Base-by-base conservation (phyloP, 2,329 filamentous ascomycete species). In the Xylariaceae sp. region DNA sequence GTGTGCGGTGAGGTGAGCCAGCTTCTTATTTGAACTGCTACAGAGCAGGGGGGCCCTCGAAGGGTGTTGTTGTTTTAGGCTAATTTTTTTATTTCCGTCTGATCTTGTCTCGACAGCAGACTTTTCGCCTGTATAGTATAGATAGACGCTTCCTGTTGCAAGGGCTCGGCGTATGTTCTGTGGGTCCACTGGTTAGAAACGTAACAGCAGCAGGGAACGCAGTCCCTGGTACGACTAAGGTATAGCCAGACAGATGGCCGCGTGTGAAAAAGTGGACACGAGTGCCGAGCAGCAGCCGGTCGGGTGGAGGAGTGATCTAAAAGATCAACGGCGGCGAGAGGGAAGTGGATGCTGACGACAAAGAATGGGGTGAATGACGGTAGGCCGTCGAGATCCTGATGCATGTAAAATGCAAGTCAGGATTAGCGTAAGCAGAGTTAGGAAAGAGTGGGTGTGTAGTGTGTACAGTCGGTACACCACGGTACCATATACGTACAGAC, bases 321-420 rank as follows among this genome's bases (percentile, higher is more conserved):
- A 52, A 54, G 51, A 65, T 57, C 55, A 60, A 59, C 59, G 57
- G 50, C 56, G 52, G 50, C 53, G 55, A 60, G 19, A 59, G 56
- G 32, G 52, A 61, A 58, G 64, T 66, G 64, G 64, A 31, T 60
- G 56, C 54, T 60, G 49, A 55, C 57, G 58, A 62, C 62, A 62
- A 60, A 60, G 57, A 55, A 61, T 50, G 51, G 56, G 54, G 54
- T 48, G 55, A 60, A 67, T 67, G 63, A 64, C 62, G 64, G 63
- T 63, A 66, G 63, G 58, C 63, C 61, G 61, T 67, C 62, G 62
- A 66, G 61, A 64, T 60, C 57, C 59, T 64, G 64, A 63, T 67
- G 65, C 65, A 67, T 63, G 64, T 63, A 64, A 61, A 62, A 59
- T 66, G 65, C 65, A 67, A 67, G 65, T 67, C 61, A 66, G 64